Percentiles rank a stretch among this genome's conserved stretches.
Evolutionary conservation across 805 yeast genomes (phyloP).

Genomic region (Lachancea meyersii): DNA sequence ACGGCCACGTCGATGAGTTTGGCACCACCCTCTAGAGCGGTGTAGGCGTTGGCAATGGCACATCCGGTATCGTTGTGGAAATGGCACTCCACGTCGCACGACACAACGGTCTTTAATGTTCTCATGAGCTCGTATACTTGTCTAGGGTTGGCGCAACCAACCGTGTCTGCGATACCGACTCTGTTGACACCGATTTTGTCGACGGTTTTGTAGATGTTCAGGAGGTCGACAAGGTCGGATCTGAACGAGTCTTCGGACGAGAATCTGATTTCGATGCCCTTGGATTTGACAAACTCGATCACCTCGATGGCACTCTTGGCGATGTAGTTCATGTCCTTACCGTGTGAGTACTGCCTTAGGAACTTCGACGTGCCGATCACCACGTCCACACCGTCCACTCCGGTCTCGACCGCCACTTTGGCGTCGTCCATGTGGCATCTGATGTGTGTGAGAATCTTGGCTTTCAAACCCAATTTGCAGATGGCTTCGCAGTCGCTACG

Average conservation of each 20-base stretch:
- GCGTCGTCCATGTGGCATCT: constrained; percentile 99
- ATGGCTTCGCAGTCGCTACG: constrained; percentile 94
- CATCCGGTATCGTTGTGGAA: constrained; percentile 99
- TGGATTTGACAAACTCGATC: constrained; percentile 92
- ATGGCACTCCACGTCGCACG: constrained; percentile 96
- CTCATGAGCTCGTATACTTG: constrained; percentile 95
- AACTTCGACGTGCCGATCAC: constrained; percentile 97
- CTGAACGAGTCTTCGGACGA: constrained; percentile 97
- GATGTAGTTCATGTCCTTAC: constrained; percentile 97
- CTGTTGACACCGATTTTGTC: constrained; percentile 97
- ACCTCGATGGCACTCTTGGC: constrained; percentile 95
- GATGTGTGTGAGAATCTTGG: constrained; percentile 92
- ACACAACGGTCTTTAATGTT: constrained; percentile 86
- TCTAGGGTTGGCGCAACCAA: constrained; percentile 98
- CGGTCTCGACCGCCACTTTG: constrained; percentile 92
- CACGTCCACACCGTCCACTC: constrained; percentile 98
- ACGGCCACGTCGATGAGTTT: constrained; percentile 90
- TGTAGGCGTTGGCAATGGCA: constrained; percentile 97
- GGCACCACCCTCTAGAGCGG: constrained; percentile 98
- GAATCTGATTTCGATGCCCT: constrained; percentile 94
- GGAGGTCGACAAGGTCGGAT: constrained; percentile 88
- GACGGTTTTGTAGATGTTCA: constrained; percentile 93
- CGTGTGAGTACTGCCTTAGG: constrained; percentile 90
- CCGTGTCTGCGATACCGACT: constrained; percentile 99
- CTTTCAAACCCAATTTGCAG: constrained; percentile 92